Evolutionary conservation across 768 basidiomycete species (phyloP).

Genomic region (Termitomyces sp.): DNA sequence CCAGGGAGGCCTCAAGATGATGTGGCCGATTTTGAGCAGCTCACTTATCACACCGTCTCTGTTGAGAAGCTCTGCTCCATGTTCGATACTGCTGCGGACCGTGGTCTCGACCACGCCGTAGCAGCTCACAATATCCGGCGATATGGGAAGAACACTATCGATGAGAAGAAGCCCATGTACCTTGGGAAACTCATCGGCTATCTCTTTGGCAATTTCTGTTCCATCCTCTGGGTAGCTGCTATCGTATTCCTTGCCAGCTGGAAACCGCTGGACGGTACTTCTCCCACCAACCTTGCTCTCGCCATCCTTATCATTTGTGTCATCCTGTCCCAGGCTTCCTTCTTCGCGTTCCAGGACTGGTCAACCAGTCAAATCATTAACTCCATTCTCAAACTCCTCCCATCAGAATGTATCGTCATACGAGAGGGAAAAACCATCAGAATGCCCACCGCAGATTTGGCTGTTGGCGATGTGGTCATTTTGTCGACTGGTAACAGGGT

Average conservation of each 20-base stretch:
- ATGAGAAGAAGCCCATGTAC: constrained; percentile 9
- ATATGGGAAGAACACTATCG: constrained; percentile 9
- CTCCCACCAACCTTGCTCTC: constrained; percentile 16
- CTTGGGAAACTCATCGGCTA: constrained; percentile 12
- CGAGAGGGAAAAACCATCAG: constrained; percentile 13
- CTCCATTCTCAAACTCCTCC: constrained; percentile 15
- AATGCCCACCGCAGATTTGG: constrained; percentile 12
- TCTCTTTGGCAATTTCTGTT: constrained; percentile 13
- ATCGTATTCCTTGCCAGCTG: constrained; percentile 16
- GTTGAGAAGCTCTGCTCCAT: constrained; percentile 5
- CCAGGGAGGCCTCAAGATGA: background rate
- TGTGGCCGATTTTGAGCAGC: background rate
- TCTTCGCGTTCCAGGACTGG: constrained; percentile 15
- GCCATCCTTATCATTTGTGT: constrained; percentile 13
- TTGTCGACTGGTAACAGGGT: constrained; percentile 16
- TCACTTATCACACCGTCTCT: constrained; percentile 6
- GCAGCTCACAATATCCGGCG: constrained; percentile 6
- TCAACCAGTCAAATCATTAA: constrained; percentile 17
- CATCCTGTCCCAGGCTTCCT: constrained; percentile 10
- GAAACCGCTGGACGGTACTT: constrained; percentile 10
- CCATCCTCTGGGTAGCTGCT: constrained; percentile 16
- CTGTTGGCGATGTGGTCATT: constrained; percentile 13
- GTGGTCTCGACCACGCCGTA: constrained; percentile 3
- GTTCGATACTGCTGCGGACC: constrained; percentile 4
- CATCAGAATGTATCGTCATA: constrained; percentile 14